phyloP scores from a whole-genome alignment of 768 basidiomycete genomes.

The Leccinum uliginosum region DNA sequence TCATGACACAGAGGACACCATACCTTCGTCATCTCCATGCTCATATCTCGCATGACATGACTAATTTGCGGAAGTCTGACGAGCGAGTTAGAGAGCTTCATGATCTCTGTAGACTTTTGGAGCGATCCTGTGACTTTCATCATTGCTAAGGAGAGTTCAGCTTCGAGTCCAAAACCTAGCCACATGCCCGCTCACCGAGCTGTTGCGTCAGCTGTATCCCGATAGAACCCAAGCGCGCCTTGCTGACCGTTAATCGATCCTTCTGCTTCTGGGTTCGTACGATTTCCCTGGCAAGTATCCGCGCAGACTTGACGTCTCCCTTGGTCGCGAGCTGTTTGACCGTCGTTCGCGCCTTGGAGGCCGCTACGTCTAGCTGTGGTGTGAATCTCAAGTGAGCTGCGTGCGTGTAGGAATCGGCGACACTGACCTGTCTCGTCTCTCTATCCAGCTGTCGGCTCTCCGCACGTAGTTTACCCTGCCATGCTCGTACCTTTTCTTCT shows the following conservation, averaged over 20 bases:
- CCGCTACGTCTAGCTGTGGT: slow-evolving; percentile 73
- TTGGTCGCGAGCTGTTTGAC: slow-evolving; percentile 89
- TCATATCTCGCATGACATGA: slow-evolving; percentile 94
- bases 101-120: slow-evolving; percentile 97
- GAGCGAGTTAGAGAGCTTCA: slow-evolving; percentile 94
- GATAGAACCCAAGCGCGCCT: slow-evolving; percentile 89
- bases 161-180: background rate
- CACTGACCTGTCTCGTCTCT: slow-evolving; percentile 91
- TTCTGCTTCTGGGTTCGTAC: slow-evolving; percentile 94
- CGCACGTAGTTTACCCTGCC: slow-evolving; percentile 83
- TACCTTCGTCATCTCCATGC: slow-evolving; percentile 99
- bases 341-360: slow-evolving; percentile 68
- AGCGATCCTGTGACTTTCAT: slow-evolving; percentile 95
- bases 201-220: slow-evolving; percentile 87
- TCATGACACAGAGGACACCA: slow-evolving; percentile 9
- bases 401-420: slow-evolving; percentile 10
- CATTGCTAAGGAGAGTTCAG: slow-evolving; percentile 59
- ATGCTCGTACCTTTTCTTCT: slow-evolving; percentile 87
- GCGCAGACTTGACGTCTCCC: slow-evolving; percentile 89
- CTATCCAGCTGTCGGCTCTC: slow-evolving; percentile 84
- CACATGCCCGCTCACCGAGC: slow-evolving; percentile 59
- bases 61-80: slow-evolving; percentile 91
- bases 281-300: slow-evolving; percentile 90
- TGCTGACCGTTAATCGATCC: slow-evolving; percentile 85
- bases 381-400: slow-evolving; percentile 12